Conservation (phyloP, 331 rosid species). For the Cydonia oblonga region DNA sequence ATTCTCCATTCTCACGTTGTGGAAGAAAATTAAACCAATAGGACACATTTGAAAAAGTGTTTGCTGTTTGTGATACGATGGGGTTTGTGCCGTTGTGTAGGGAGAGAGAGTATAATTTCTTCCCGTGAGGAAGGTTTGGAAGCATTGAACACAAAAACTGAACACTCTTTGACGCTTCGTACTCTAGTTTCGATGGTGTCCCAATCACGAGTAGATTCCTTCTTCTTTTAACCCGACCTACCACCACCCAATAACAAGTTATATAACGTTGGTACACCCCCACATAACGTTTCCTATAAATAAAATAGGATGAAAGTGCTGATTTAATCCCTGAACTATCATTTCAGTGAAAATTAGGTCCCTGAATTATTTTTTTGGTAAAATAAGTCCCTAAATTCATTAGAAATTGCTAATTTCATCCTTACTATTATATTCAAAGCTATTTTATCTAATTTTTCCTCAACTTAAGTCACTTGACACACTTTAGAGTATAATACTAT, state of each 20-base stretch:
- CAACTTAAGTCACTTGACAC: no score
- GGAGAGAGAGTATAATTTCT: slow-evolving; percentile 7
- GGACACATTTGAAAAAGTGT: neutral
- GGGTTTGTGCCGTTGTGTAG: neutral
- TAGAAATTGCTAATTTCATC: no score
- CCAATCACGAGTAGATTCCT: slow-evolving; percentile 25
- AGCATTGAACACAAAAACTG: slow-evolving; percentile 31
- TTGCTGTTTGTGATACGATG: neutral
- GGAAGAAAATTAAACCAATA: neutral
- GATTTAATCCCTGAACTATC: no score
- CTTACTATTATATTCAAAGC: no score
- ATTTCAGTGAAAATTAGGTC: no score
- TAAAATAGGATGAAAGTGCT: no score
- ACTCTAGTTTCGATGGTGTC: slow-evolving; percentile 18
- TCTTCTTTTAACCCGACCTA: neutral
- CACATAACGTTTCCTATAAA: no score
- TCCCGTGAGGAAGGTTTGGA: slow-evolving; percentile 60
- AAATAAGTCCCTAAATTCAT: no score
- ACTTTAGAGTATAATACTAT: no score
- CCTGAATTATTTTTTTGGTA: no score
- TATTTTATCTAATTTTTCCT: no score
- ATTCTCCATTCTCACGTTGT: no score
- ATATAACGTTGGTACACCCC: neutral
- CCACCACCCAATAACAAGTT: neutral
- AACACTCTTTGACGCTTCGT: slow-evolving; percentile 31